Base-by-base conservation (phyloP, 139 green algal genomes). In the Coccomyxa sp. region DNA sequence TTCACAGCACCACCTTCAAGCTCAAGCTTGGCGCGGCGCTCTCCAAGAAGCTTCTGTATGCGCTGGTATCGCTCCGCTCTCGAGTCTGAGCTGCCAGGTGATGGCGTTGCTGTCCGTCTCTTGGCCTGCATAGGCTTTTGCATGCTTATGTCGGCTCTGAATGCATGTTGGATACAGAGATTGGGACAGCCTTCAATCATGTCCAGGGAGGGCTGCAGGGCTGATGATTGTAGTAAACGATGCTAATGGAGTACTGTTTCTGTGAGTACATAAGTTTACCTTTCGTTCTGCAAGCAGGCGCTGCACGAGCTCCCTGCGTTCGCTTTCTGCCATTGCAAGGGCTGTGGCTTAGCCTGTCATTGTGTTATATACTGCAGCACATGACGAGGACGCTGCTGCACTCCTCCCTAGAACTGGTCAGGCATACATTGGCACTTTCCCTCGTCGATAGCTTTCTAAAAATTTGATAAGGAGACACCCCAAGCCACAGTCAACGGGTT, bases 211-310 rank as follows among this genome's bases (percentile, higher is more conserved):
- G 50, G 5, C 27, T 22, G 5, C 22, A 64, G 22, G 50, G 22
- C 18, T 22, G 22, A 2, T 5, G 5, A 12, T 1, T 31, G 27
- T 31, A 64, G 50, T 18, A 6, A 64, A 6, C 27, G 50, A 31
- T 64, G 50, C 50, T 6, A 64, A 22, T 3, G 22, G 27, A 2
- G 22, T 18, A 64, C 5, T 64, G 27, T 18, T 18, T 12, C 2
- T 64, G 22, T 7, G 18, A 64, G 5, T 18, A 64, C 18, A 6
- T 7, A 7, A 64, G 50, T 50, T 39, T 22, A 29, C 24, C 54
- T 77, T 71, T 71, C 78, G 38, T 14, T 82, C 78, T 29, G 68
- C 44, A 34, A 82, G 69, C 35, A 82, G 71, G 14, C 73, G 71
- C 44, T 74, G 35, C 36, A 82, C 54, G 14, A 82, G 39, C 38